phyloP scores from a whole-genome alignment of 1,284 basidiomycete species.

The Ganoderma sinense region DNA sequence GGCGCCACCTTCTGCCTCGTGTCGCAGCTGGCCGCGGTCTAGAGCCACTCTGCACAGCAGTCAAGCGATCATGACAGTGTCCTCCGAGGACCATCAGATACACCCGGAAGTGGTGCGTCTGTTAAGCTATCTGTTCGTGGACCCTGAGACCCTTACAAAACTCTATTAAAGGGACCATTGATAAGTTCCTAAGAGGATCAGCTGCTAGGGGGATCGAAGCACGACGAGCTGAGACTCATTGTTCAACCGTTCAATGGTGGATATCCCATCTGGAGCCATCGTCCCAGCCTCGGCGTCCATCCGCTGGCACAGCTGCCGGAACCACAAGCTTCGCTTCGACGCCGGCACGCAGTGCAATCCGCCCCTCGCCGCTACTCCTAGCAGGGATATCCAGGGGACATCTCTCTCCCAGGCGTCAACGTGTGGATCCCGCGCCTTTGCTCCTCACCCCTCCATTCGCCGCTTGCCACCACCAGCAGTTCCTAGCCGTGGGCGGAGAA shows the following conservation, averaged over 20 bases:
- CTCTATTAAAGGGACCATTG: slow-evolving; percentile 7
- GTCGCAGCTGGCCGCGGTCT: slow-evolving; percentile 16
- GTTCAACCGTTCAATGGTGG: slow-evolving; percentile 15
- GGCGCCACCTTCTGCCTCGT: slow-evolving; percentile 27
- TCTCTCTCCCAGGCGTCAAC: neutral
- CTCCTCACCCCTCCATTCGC: neutral
- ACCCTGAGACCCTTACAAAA: slow-evolving; percentile 22
- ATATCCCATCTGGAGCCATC: slow-evolving; percentile 15
- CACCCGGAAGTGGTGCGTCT: slow-evolving; percentile 12
- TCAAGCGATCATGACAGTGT: slow-evolving; percentile 11
- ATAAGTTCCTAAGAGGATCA: slow-evolving; percentile 28
- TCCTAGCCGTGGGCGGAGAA: slow-evolving; percentile 22
- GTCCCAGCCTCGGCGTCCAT: slow-evolving; percentile 15
- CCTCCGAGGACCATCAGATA: slow-evolving; percentile 15
- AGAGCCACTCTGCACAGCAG: slow-evolving; percentile 10
- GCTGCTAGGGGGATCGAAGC: slow-evolving; percentile 25
- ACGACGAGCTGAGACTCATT: slow-evolving; percentile 5
- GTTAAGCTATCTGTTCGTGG: slow-evolving; percentile 20
- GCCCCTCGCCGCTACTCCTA: neutral
- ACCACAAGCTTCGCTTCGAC: slow-evolving; percentile 24
- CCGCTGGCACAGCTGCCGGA: slow-evolving; percentile 20
- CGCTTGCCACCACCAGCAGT: neutral
- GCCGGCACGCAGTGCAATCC: slow-evolving; percentile 14
- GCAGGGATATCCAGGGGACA: neutral
- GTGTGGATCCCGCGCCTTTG: neutral